Conservation (phyloP, 1,139 yeast species). For the Nakaseomyces sp. region DNA sequence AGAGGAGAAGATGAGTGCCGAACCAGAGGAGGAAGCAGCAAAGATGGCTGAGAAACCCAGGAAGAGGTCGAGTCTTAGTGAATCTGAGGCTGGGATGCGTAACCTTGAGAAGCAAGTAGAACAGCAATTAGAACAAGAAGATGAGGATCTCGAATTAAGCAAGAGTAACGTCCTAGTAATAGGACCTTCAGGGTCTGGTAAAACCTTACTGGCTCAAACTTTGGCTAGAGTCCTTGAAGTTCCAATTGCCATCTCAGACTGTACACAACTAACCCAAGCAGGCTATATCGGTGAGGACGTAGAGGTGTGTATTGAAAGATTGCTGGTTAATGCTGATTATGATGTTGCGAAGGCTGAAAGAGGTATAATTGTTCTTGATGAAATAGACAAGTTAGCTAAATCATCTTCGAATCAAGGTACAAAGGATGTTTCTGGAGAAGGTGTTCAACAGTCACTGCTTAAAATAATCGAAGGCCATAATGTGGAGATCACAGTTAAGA, state of each 20-base stretch:
- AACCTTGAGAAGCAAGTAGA: constrained; percentile 27
- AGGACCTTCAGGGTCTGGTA: constrained; percentile 53
- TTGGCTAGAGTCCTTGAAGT: constrained; percentile 42
- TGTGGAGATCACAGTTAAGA: constrained; percentile 38
- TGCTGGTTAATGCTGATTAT: constrained; percentile 39
- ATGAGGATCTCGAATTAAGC: constrained; percentile 36
- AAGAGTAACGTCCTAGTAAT: constrained; percentile 44
- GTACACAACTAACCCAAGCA: constrained; percentile 50
- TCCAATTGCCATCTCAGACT: constrained; percentile 47
- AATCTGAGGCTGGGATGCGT: constrained; percentile 28
- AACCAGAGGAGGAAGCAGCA: constrained; percentile 7
- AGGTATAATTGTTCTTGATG: constrained; percentile 48
- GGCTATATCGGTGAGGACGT: constrained; percentile 54
- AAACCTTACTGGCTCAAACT: constrained; percentile 44
- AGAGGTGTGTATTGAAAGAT: constrained; percentile 43
- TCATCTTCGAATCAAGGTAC: constrained; percentile 38
- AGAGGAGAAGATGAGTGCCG: constrained; percentile 7
- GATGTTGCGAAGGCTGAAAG: constrained; percentile 42
- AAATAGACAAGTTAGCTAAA: constrained; percentile 44
- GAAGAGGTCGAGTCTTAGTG: constrained; percentile 17
- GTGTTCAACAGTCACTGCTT: constrained; percentile 47
- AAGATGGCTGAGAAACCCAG: neutral
- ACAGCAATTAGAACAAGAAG: constrained; percentile 11
- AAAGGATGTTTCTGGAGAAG: constrained; percentile 50
- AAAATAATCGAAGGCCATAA: constrained; percentile 47